These are phyloP conservation scores for Cymbidium sinense DNA, from an alignment of 106 monocot genomes.

Conservation along the genomic window DNA sequence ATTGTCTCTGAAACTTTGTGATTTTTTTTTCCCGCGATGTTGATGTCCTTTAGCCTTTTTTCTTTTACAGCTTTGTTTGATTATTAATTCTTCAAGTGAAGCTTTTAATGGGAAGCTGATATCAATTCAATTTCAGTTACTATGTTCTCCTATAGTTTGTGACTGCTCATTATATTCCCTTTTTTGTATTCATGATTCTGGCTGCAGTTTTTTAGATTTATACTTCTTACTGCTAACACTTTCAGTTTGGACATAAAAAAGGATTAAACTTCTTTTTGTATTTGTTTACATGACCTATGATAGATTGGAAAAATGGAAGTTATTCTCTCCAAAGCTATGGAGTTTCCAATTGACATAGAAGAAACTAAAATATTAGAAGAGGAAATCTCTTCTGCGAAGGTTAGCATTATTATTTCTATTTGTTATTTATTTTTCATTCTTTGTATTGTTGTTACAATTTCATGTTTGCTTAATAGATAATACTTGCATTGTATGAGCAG, in stretches of 20 bases:
- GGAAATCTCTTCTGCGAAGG: conserved; percentile 64
- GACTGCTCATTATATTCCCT: not conserved
- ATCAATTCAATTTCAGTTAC: not conserved
- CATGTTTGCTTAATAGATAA: not conserved
- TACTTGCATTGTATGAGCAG: not conserved
- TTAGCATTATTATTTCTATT: conserved; percentile 5
- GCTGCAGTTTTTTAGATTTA: not conserved
- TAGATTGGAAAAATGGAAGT: conserved; percentile 62
- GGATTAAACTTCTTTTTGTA: not conserved
- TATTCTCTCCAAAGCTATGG: conserved; percentile 30
- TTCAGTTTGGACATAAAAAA: not conserved
- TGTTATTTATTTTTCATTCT: not conserved
- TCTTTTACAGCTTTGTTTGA: not conserved
- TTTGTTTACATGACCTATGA: conserved; percentile 7
- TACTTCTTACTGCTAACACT: not conserved
- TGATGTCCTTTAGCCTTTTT: not conserved
- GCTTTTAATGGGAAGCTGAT: not conserved
- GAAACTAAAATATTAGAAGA: conserved; percentile 32
- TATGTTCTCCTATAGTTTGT: no score
- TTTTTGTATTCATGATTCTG: not conserved
- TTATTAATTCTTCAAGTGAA: not conserved
- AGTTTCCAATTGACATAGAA: conserved; percentile 47
- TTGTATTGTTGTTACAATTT: not conserved
- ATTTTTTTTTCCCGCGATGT: not conserved
- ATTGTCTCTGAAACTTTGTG: not conserved